Percentiles rank a stretch among this genome's conserved stretches.
Conservation (phyloP, 352 stramenopile species). For the Phytophthora rubi region DNA sequence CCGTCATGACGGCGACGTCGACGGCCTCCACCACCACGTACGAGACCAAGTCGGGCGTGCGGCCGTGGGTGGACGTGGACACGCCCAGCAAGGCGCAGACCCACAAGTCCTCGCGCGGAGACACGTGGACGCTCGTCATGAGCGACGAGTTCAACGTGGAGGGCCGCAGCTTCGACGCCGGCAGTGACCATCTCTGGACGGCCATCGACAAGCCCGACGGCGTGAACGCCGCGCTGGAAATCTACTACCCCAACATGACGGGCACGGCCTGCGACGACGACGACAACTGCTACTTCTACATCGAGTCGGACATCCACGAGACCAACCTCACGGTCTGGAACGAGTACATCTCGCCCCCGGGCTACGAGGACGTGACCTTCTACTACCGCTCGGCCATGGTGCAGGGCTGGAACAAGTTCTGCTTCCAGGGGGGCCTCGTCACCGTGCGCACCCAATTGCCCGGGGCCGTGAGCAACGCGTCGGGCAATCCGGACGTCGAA, state of each 20-base stretch:
- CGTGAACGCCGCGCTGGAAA: slow-evolving; percentile 72
- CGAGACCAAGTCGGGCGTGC: slow-evolving; percentile 54
- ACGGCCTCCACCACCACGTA: slow-evolving; percentile 9
- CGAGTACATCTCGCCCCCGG: slow-evolving; percentile 58
- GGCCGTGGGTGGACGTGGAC: slow-evolving; percentile 57
- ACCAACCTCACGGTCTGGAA: slow-evolving; percentile 66
- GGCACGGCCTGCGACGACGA: slow-evolving; percentile 59
- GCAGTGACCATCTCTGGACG: slow-evolving; percentile 95
- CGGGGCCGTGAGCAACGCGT: slow-evolving; percentile 62
- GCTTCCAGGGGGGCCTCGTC: slow-evolving; percentile 90
- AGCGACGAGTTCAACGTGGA: slow-evolving; percentile 30
- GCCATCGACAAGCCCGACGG: slow-evolving; percentile 76
- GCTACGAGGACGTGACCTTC: slow-evolving; percentile 55
- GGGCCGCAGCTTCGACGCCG: slow-evolving; percentile 88
- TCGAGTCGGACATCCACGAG: slow-evolving; percentile 53
- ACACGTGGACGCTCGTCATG: slow-evolving; percentile 60
- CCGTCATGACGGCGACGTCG: neutral
- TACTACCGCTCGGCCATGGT: slow-evolving; percentile 81
- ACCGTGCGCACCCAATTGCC: slow-evolving; percentile 90
- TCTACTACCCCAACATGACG: slow-evolving; percentile 81
- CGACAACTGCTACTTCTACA: slow-evolving; percentile 67
- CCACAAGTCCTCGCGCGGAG: slow-evolving; percentile 53
- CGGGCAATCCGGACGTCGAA: slow-evolving; percentile 57
- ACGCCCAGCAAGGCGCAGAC: slow-evolving; percentile 43
- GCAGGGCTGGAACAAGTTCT: slow-evolving; percentile 95